These are phyloP conservation scores for Leishmania amazonensis DNA, from an alignment of 208 protist genomes.

Conservation along the genomic window DNA sequence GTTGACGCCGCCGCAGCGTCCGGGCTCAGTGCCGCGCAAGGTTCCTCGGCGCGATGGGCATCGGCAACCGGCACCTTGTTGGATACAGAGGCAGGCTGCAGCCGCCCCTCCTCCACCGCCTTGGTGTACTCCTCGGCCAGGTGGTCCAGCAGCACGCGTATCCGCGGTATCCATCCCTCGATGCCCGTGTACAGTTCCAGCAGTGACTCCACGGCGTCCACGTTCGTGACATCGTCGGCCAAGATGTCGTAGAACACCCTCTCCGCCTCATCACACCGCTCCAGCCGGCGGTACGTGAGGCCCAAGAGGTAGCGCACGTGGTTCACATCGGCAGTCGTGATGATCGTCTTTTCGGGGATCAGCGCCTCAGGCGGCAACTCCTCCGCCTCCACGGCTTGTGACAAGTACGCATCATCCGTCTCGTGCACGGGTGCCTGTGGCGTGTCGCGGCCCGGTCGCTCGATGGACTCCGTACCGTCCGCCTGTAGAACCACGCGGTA, in stretches of 20 bases:
- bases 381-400: constrained; percentile 32
- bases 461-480: constrained; percentile 37
- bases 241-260: constrained; percentile 49
- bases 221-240: constrained; percentile 40
- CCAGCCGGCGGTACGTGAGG: constrained; percentile 52
- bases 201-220: constrained; percentile 76
- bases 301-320: constrained; percentile 76
- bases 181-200: constrained; percentile 73
- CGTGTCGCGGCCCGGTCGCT: constrained; percentile 15
- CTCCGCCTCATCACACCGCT: constrained; percentile 51
- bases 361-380: constrained; percentile 18
- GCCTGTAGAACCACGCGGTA: constrained; percentile 26
- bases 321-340: constrained; percentile 59
- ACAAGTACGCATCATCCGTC: constrained; percentile 28
- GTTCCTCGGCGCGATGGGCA: not conserved
- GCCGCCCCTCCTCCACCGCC: constrained; percentile 17
- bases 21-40: not conserved
- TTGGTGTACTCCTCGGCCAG: constrained; percentile 31
- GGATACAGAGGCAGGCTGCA: not conserved
- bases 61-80: not conserved
- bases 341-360: constrained; percentile 23
- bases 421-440: constrained; percentile 1
- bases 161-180: constrained; percentile 35
- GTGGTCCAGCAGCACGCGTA: constrained; percentile 60
- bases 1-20: not conserved